These are phyloP conservation scores for Trichoderma reesei DNA, from an alignment of 495 filamentous ascomycete genomes.

Conservation along the genomic window DNA sequence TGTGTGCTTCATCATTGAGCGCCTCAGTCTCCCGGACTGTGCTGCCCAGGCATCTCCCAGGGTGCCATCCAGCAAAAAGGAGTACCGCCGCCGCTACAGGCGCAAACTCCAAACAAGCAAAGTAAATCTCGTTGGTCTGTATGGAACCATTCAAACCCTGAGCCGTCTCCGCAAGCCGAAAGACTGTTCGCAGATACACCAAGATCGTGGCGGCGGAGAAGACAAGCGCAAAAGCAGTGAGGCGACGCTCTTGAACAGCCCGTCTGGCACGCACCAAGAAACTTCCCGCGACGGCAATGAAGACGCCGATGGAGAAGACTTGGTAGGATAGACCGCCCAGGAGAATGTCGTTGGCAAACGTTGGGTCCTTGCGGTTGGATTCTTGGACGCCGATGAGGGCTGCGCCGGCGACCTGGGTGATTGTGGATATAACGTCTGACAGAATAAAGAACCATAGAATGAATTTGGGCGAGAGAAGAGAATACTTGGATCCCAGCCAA, in stretches of 20 bases:
- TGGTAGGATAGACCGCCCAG: conserved; percentile 42
- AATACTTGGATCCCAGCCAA: conserved; percentile 25
- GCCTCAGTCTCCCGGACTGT: too few relatives aligned
- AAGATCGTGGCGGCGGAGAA: conserved; percentile 35
- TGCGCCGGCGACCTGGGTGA: conserved; percentile 43
- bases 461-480: conserved; percentile 25
- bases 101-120: conserved; percentile 44
- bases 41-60: conserved; percentile 29
- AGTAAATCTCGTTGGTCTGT: conserved; percentile 38
- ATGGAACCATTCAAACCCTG: conserved; percentile 38
- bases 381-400: conserved; percentile 36
- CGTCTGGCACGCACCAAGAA: conserved; percentile 21
- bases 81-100: conserved; percentile 39
- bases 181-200: conserved; percentile 43
- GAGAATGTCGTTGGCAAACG: conserved; percentile 39
- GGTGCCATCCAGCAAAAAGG: conserved; percentile 37
- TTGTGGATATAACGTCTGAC: conserved; percentile 39
- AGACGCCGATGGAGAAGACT: conserved; percentile 38
- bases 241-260: neutral
- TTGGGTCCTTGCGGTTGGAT: conserved; percentile 31
- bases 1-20: too few relatives aligned
- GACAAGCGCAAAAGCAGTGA: conserved; percentile 24
- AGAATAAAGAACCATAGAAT: conserved; percentile 41
- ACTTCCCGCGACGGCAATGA: conserved; percentile 28
- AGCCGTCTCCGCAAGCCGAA: conserved; percentile 46